A percentile compares a stretch with the other conserved stretches of the same genome.
Conservation (phyloP, 768 basidiomycete species). For the Ramaria rubella region DNA sequence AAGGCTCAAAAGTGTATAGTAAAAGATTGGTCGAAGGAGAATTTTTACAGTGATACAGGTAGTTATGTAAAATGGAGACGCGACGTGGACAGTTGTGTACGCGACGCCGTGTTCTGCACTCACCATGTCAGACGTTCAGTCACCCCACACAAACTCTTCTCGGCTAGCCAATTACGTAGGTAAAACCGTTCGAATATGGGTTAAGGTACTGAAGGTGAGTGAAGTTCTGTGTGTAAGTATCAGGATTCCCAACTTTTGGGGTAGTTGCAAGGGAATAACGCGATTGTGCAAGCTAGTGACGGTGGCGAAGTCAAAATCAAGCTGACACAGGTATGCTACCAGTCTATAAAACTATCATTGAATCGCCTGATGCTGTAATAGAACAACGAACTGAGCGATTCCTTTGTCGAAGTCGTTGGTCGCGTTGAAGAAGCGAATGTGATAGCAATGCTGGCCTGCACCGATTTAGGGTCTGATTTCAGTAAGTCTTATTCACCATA, state of each 20-base stretch:
- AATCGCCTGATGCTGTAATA: slow-evolving; percentile 13
- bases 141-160: slow-evolving; percentile 57
- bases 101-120: background rate
- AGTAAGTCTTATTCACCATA: slow-evolving; percentile 38
- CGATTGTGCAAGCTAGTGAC: slow-evolving; percentile 61
- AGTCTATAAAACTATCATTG: background rate
- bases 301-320: slow-evolving; percentile 52
- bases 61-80: no score
- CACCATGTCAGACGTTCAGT: slow-evolving; percentile 22
- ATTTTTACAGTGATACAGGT: no score
- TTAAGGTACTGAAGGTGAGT: slow-evolving; percentile 46
- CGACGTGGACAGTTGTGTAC: slow-evolving; percentile 8
- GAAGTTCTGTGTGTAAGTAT: background rate
- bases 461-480: slow-evolving; percentile 54
- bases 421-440: slow-evolving; percentile 47
- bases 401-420: slow-evolving; percentile 65
- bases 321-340: slow-evolving; percentile 33
- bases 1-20: no score
- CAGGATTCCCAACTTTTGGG: no score
- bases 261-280: slow-evolving; percentile 36
- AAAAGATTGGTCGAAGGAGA: no score
- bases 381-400: slow-evolving; percentile 41
- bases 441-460: slow-evolving; percentile 45
- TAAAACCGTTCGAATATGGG: slow-evolving; percentile 52
- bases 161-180: slow-evolving; percentile 46